Conservation (phyloP, 106 monocot species). For the Dactylorhiza incarnata region DNA sequence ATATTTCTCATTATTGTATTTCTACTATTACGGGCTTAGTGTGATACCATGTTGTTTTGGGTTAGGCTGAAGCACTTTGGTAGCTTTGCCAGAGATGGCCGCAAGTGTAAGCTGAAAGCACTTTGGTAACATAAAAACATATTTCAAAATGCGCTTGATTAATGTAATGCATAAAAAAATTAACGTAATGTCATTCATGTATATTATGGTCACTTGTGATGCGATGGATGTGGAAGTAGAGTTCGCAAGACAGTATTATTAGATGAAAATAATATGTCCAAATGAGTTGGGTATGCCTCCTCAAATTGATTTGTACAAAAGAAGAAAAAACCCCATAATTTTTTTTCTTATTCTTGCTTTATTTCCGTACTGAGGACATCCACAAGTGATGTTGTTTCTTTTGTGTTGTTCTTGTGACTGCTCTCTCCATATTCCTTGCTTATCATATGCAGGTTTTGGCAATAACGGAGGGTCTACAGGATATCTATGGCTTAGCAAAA, state of each 20-base stretch:
- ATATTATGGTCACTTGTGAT: background rate
- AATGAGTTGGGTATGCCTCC: background rate
- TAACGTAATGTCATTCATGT: no score
- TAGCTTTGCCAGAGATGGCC: no score
- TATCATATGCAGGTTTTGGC: conserved; percentile 60
- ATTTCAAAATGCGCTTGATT: no score
- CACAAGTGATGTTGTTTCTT: conserved; percentile 1
- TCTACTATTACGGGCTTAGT: no score
- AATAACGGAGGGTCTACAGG: conserved; percentile 77
- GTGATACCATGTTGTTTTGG: no score
- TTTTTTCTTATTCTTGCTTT: background rate
- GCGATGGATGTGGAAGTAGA: background rate
- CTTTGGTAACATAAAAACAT: no score
- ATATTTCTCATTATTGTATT: no score
- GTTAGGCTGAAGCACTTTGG: no score
- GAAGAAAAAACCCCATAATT: background rate
- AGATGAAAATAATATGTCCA: background rate
- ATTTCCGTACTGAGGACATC: background rate
- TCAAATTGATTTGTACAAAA: background rate
- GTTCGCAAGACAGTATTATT: background rate
- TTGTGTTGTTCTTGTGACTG: background rate
- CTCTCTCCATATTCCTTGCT: conserved; percentile 9
- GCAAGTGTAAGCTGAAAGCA: no score
- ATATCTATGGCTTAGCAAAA: conserved; percentile 75
- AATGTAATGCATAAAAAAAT: no score